Conservation (phyloP, 768 basidiomycete species). For the Lentinula aciculospora region DNA sequence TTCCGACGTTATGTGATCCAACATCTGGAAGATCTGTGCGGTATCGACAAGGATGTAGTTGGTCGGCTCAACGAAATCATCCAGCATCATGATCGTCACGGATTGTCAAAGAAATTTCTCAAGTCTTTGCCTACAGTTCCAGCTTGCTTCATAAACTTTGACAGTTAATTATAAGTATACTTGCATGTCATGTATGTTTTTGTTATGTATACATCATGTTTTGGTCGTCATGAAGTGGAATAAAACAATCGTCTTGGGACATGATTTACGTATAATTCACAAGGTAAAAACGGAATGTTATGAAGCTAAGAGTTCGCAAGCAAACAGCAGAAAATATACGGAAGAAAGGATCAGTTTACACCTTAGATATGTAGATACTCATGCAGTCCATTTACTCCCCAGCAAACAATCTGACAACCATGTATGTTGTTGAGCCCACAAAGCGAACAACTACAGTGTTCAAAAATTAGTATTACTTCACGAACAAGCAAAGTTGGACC, state of each 20-base stretch:
- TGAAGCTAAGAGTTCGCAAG: too few species aligned
- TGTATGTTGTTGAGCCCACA: conserved; percentile 73
- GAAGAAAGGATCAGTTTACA: too few species aligned
- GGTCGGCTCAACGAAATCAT: conserved; percentile 31
- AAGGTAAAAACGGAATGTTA: too few species aligned
- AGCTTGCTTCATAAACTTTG: neutral
- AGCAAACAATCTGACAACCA: conserved; percentile 82
- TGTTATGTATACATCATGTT: too few species aligned
- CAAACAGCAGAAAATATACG: too few species aligned
- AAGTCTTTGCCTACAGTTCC: conserved; percentile 27
- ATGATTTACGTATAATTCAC: too few species aligned
- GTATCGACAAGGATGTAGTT: conserved; percentile 30
- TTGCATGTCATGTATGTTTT: too few species aligned
- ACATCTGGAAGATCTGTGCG: conserved; percentile 36
- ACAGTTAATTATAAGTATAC: neutral
- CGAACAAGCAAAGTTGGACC: neutral
- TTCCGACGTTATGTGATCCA: conserved; percentile 32
- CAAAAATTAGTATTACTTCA: neutral
- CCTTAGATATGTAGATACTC: too few species aligned
- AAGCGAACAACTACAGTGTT: conserved; percentile 68
- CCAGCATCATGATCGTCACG: conserved; percentile 42
- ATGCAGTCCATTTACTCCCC: conserved; percentile 86
- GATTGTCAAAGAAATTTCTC: conserved; percentile 46
- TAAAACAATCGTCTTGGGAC: neutral
- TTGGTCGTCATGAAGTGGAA: neutral